These are phyloP conservation scores for Perkinsus marinus DNA, from an alignment of 169 alveolate species.

Conservation along the genomic window DNA sequence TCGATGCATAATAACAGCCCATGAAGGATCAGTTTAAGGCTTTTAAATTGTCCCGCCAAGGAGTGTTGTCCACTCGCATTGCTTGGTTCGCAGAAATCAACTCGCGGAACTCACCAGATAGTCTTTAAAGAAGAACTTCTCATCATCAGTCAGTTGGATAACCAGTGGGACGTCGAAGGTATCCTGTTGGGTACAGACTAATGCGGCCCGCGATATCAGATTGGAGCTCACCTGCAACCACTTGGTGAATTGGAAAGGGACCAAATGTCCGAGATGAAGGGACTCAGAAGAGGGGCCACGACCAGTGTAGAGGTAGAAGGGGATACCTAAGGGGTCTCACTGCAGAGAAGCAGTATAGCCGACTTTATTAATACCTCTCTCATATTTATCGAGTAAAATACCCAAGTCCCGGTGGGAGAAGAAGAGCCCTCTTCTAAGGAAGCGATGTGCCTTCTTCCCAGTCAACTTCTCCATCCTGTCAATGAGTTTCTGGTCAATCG, in stretches of 20 bases:
- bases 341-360: no score
- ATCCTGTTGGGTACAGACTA: slow-evolving; percentile 53
- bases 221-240: slow-evolving; percentile 58
- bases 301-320: slow-evolving; percentile 92
- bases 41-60: no score
- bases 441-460: slow-evolving; percentile 26
- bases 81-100: no score
- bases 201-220: no score
- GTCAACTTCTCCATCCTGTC: slow-evolving; percentile 56
- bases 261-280: slow-evolving; percentile 87
- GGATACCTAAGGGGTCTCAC: slow-evolving; percentile 45
- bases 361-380: slow-evolving; percentile 10
- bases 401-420: slow-evolving; percentile 96
- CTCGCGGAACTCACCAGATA: slow-evolving; percentile 45
- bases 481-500: slow-evolving; percentile 55
- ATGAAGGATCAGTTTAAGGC: no score
- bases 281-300: slow-evolving; percentile 98
- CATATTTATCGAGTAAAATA: slow-evolving; percentile 72
- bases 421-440: slow-evolving; percentile 80
- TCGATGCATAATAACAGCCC: no score
- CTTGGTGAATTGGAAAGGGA: slow-evolving; percentile 93
- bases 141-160: slow-evolving; percentile 97
- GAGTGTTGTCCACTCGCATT: no score
- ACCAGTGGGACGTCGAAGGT: slow-evolving; percentile 96
- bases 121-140: slow-evolving; percentile 89